phyloP scores from a whole-genome alignment of 2,329 filamentous ascomycete species.

The Zasmidium cellare region DNA sequence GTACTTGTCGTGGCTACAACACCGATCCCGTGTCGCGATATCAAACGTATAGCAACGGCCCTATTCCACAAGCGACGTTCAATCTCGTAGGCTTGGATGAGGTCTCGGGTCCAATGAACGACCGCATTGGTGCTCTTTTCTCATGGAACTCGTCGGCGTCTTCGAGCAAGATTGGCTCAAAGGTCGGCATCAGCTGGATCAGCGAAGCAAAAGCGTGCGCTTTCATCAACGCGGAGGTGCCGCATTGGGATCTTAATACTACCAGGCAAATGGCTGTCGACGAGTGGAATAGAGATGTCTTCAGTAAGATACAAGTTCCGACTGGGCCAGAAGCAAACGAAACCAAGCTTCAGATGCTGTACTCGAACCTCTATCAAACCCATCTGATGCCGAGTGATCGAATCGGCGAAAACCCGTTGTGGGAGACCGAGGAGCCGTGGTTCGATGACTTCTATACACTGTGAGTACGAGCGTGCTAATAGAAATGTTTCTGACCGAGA shows the following conservation, averaged over 20 bases:
- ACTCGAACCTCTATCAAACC: slow-evolving; percentile 66
- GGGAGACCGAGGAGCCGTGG: slow-evolving; percentile 65
- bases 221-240: slow-evolving; percentile 66
- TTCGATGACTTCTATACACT: slow-evolving; percentile 73
- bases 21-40: slow-evolving; percentile 7
- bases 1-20: slow-evolving; percentile 32
- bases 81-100: slow-evolving; percentile 15
- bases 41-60: slow-evolving; percentile 7
- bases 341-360: slow-evolving; percentile 37
- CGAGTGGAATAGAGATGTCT: slow-evolving; percentile 60
- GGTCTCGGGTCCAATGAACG: slow-evolving; percentile 18
- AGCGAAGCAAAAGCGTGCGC: slow-evolving; percentile 63
- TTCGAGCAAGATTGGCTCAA: slow-evolving; percentile 43
- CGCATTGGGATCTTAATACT: slow-evolving; percentile 31
- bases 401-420: slow-evolving; percentile 68
- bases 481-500: too few relatives aligned
- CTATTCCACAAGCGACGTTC: slow-evolving; percentile 40
- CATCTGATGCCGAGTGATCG: slow-evolving; percentile 67
- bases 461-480: slow-evolving; percentile 12
- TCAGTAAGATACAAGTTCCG: slow-evolving; percentile 58
- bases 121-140: slow-evolving; percentile 7
- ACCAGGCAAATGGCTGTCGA: slow-evolving; percentile 12
- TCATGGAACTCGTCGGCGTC: slow-evolving; percentile 2
- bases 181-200: slow-evolving; percentile 68
- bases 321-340: slow-evolving; percentile 35